phyloP scores from a whole-genome alignment of 1,139 yeast genomes.

The Taiozyma sp. region DNA sequence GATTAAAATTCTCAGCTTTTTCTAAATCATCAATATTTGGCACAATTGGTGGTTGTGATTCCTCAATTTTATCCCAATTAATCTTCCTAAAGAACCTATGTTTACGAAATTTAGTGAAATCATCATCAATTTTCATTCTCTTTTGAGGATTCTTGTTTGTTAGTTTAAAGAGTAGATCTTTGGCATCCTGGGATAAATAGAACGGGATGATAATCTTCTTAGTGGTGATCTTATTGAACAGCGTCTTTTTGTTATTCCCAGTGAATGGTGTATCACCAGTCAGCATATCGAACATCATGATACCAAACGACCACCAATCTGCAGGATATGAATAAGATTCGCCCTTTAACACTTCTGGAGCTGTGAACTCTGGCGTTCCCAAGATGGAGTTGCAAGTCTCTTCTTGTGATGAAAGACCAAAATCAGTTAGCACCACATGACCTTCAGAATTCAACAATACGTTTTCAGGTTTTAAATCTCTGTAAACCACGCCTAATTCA shows the following conservation, averaged over 20 bases:
- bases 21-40: conserved; percentile 81
- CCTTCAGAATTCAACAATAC: conserved; percentile 80
- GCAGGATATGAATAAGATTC: conserved; percentile 79
- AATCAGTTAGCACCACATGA: conserved; percentile 83
- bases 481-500: conserved; percentile 75
- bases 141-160: conserved; percentile 71
- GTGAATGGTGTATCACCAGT: conserved; percentile 92
- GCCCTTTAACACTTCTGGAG: conserved; percentile 88
- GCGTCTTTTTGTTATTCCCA: conserved; percentile 74
- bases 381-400: conserved; percentile 51
- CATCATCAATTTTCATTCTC: conserved; percentile 66
- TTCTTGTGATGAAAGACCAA: conserved; percentile 70
- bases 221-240: conserved; percentile 71
- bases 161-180: conserved; percentile 68
- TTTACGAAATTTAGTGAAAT: conserved; percentile 63
- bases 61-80: conserved; percentile 60
- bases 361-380: conserved; percentile 95
- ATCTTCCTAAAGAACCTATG: conserved; percentile 79
- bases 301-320: conserved; percentile 98
- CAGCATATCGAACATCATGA: conserved; percentile 79
- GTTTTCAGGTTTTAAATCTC: conserved; percentile 93
- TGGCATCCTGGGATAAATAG: conserved; percentile 75
- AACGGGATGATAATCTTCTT: conserved; percentile 69
- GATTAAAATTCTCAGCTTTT: conserved; percentile 86
- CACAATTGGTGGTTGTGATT: conserved; percentile 51